Evolutionary conservation across 495 filamentous ascomycete genomes (phyloP).

Genomic region (Margaritispora aquatica): DNA sequence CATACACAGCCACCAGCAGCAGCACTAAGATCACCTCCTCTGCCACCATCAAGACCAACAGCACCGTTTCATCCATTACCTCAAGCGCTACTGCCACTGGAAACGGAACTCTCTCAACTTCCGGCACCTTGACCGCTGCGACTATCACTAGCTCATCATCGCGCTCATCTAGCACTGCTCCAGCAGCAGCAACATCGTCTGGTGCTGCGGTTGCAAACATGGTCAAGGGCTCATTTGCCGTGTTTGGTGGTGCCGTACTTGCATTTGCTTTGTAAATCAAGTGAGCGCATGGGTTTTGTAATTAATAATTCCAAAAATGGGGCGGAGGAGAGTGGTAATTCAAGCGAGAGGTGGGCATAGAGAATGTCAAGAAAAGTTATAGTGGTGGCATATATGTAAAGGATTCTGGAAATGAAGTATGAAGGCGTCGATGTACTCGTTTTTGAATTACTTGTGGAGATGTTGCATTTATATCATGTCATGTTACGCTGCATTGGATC

Average conservation of each 20-base stretch:
- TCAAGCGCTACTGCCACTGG: not conserved
- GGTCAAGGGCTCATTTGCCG: slow-evolving; percentile 9
- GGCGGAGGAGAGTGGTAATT: not conserved
- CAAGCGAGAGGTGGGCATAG: not conserved
- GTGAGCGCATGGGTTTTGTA: no score
- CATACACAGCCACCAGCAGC: slow-evolving; percentile 1
- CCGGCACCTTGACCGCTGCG: not conserved
- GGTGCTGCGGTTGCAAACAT: slow-evolving; percentile 15
- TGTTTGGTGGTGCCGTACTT: slow-evolving; percentile 17
- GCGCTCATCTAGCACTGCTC: not conserved
- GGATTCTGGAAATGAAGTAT: not conserved
- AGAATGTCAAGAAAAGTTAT: not conserved
- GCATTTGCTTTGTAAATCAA: slow-evolving; percentile 19
- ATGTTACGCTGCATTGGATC: not conserved
- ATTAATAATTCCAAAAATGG: not conserved
- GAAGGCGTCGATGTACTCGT: not conserved
- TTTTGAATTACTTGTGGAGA: not conserved
- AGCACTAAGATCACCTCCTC: not conserved
- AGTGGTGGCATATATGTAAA: not conserved
- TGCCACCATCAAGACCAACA: not conserved
- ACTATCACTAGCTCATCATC: not conserved
- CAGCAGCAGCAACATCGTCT: not conserved
- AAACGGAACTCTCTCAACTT: slow-evolving; percentile 7
- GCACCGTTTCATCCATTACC: not conserved
- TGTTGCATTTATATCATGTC: no score